Conservation (phyloP, 495 filamentous ascomycete genomes). For the Thermothielavioides terrestris region DNA sequence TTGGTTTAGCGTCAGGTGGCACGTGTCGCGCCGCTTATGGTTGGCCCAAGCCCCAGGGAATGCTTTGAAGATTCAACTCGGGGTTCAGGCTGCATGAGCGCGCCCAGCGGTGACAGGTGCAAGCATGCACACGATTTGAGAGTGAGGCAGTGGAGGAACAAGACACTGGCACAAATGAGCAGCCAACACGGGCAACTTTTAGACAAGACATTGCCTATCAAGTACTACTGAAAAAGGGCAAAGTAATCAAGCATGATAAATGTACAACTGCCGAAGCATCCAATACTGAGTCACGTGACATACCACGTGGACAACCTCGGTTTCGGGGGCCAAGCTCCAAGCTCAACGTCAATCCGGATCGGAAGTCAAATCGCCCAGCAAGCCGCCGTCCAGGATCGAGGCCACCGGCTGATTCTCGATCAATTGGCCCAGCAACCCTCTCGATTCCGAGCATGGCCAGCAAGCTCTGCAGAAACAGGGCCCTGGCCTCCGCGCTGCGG, state of each 20-base stretch:
- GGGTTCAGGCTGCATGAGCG: no score
- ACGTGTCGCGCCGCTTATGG: conserved; percentile 19
- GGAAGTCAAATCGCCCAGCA: conserved; percentile 7
- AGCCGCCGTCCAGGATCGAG: conserved; percentile 15
- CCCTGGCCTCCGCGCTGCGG: conserved; percentile 51
- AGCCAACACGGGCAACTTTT: no score
- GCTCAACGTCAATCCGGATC: conserved; percentile 24
- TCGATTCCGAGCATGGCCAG: conserved; percentile 51
- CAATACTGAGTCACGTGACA: conserved; percentile 13
- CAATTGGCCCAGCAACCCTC: conserved; percentile 35
- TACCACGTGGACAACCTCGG: neutral
- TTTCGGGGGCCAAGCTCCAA: conserved; percentile 17
- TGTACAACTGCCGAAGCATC: no score
- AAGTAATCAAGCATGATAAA: no score
- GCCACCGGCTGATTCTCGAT: conserved; percentile 23
- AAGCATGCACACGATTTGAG: no score
- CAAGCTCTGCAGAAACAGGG: conserved; percentile 56
- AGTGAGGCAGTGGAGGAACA: no score
- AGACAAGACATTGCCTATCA: no score
- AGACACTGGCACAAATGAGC: no score
- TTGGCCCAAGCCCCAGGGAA: no score
- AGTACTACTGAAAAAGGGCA: no score
- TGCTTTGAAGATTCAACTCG: no score
- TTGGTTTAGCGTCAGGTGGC: conserved; percentile 8
- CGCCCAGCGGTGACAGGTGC: neutral